Evolutionary conservation across 2,329 filamentous ascomycete genomes (phyloP), one percentile per base, ranked within the genome.

Genomic region (Colletotrichum aenigma): DNA sequence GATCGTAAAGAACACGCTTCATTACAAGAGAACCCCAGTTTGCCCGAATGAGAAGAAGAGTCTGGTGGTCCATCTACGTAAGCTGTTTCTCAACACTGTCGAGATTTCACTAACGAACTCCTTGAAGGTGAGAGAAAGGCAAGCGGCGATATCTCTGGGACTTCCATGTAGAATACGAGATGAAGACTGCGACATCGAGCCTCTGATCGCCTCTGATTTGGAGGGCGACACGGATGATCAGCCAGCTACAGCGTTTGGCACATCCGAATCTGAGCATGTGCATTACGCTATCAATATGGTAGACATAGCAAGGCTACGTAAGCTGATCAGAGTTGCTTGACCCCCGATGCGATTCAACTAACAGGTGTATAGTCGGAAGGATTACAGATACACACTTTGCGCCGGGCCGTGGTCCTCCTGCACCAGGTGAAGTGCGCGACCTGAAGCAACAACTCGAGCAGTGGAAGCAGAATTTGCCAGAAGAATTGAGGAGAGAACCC

Each of bases 41-140:
- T 5, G 81, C 82, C n/a, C 81, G 82, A 74, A 76, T 89, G 38
- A 85, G 87, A 78, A 85, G 87, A 71, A 80, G 88, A 7, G 86
- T 90, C 8, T 91, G 89, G 88, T 90, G 89, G 89, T 87, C 88
- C 7, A 85, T 90, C 9, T 90, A 90, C 70, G 75, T 76, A 21
- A 70, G 71, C 43, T 8, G 10, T 21, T 61, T n/a, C 4, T n/a
- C 28, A 4, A 21, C 4, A 0, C 4, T 16, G 3, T 43, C 13
- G 15, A 43, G 3, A 0, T n/a, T 13, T 15, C n/a, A 12, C 3
- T 15, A 3, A 30, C 56, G 64, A 9, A 69, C 43, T 16, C 9
- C 1, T 2, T 4, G 10, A 60, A 85, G 81, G 83, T 85, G 3
- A 80, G 84, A 9, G 84, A 86, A 65, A 76, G 84, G 30, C 84